These are phyloP conservation scores for Backusella australiensis DNA, from an alignment of 192 early-diverging fungal genomes.

Conservation along the genomic window DNA sequence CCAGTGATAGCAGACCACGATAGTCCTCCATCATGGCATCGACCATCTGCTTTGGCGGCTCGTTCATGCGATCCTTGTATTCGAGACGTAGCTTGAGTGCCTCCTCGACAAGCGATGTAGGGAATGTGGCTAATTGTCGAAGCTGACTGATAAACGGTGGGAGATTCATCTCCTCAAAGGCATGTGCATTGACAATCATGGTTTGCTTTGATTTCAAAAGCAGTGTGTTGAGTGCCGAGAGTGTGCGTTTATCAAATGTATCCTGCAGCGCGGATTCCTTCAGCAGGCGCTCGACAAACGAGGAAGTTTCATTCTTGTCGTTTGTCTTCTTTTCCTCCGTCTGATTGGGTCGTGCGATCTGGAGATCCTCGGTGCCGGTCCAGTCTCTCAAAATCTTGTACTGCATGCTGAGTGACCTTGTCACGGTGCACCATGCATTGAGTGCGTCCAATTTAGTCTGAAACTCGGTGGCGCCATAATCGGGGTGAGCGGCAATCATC, in stretches of 20 bases:
- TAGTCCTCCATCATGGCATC: conserved; percentile 83
- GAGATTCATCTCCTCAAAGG: conserved; percentile 73
- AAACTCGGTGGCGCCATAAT: conserved; percentile 67
- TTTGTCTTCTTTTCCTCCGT: neutral
- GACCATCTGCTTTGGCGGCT: conserved; percentile 58
- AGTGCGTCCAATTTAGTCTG: conserved; percentile 71
- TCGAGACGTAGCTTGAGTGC: conserved; percentile 75
- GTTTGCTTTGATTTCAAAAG: conserved; percentile 62
- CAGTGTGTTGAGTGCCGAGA: conserved; percentile 59
- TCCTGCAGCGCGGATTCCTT: conserved; percentile 78
- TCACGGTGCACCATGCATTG: conserved; percentile 74
- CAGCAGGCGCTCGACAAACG: conserved; percentile 83
- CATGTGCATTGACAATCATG: conserved; percentile 66
- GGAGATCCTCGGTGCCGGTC: conserved; percentile 72
- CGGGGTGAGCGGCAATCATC: conserved; percentile 60
- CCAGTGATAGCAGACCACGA: conserved; percentile 66
- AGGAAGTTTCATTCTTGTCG: conserved; percentile 43
- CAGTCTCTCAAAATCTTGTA: conserved; percentile 77
- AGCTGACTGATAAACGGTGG: conserved; percentile 66
- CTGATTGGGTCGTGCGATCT: conserved; percentile 41
- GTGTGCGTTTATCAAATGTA: conserved; percentile 71
- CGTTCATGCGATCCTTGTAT: conserved; percentile 57
- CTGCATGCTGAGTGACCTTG: conserved; percentile 67
- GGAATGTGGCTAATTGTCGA: conserved; percentile 71
- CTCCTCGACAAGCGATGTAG: conserved; percentile 78